Base-by-base conservation (phyloP, 768 basidiomycete genomes). In the Leucocoprinus birnbaumii region DNA sequence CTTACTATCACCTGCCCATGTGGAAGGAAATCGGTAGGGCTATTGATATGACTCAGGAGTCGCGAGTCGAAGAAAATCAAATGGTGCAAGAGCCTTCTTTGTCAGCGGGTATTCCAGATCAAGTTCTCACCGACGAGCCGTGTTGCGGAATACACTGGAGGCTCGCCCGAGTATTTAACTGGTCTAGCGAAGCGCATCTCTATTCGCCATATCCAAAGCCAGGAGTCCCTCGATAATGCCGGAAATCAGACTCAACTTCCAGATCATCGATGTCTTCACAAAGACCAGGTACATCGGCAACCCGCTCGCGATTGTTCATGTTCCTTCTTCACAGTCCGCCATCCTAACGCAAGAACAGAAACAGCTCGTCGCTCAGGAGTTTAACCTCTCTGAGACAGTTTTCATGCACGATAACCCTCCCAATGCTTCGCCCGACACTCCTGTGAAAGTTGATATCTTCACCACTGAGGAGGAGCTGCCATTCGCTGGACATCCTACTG, bases 301-400 rank as follows among this genome's bases (percentile, higher is more conserved):
- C 51, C 76, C 76, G 3, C 70, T 78, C 1, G 78, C 77, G 0
- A 71, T 78, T 56, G 75, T 77, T 10, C 68, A 66, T 42, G 61
- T 76, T 31, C 73, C 74, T 0, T 58, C 58, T 21, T 53, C 62
- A 3, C 46, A 59, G 5, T 19, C 43, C 43, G 22, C 31, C 1
- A 40, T 55, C 1, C 63, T 76, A 19, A 59, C 73, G 1, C 74
- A 74, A 49, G 43, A 58, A 5, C 68, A 75, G 52, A 78, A 78
- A 56, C 76, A 75, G 53, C 64, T 56, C 9, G 72, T 78, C 53
- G 77, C 78, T 2, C 67, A 70, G 21, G 78, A 79, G 57, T 80
- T 80, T 63, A 78, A 80, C 58, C 68, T 77, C 49, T 76, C 77
- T 2, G 78, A 79, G 48, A 79, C 78, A 0, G 74, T 78, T 26